Conservation (phyloP, 1,139 yeast genomes). For the Groenewaldozyma sp. region DNA sequence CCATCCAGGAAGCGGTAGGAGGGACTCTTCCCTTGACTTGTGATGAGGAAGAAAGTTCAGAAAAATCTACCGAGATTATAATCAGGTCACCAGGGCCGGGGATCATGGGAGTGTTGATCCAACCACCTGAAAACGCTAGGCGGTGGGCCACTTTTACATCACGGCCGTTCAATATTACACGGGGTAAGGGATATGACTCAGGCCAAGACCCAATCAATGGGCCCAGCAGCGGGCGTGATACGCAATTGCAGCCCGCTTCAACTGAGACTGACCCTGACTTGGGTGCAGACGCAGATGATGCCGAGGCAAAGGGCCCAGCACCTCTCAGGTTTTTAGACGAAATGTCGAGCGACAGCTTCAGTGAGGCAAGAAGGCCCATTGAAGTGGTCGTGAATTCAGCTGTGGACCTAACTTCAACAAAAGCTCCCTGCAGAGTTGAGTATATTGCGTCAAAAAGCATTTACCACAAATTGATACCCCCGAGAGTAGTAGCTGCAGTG, state of each 20-base stretch:
- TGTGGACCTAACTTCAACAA: not conserved
- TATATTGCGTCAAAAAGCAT: conserved; percentile 1
- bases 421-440: not conserved
- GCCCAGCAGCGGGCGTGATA: conserved; percentile 13
- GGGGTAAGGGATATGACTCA: not conserved
- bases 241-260: conserved; percentile 13
- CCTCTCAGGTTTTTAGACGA: not conserved
- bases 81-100: conserved; percentile 19
- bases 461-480: not conserved
- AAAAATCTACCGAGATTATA: conserved; percentile 8
- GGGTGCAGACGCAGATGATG: conserved; percentile 1
- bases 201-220: not conserved
- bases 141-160: conserved; percentile 11
- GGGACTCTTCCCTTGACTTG: conserved; percentile 5
- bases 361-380: not conserved
- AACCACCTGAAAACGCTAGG: conserved; percentile 11
- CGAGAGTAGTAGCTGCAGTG: conserved; percentile 5
- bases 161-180: conserved; percentile 13
- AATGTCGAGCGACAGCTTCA: not conserved
- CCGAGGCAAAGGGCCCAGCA: not conserved
- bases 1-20: conserved; percentile 6
- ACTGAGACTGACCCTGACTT: not conserved
- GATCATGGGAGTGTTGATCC: conserved; percentile 15
- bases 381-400: not conserved
- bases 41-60: conserved; percentile 15